Conservation (phyloP, 1,284 basidiomycete species). For the Farysia itapuensis region DNA sequence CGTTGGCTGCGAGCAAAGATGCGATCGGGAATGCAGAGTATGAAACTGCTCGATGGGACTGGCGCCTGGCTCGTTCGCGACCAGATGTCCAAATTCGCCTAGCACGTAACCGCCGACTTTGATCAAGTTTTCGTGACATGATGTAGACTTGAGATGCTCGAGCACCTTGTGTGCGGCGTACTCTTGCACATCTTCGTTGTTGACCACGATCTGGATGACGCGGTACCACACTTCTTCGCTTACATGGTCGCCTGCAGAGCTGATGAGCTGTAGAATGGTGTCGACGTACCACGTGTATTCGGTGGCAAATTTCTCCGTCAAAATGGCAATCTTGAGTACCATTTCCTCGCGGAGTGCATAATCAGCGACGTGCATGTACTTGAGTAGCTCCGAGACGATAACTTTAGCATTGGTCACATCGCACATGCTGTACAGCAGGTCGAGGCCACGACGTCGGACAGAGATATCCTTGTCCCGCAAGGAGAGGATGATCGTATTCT, state of each 20-base stretch:
- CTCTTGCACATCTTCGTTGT: slow-evolving; percentile 85
- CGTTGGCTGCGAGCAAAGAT: slow-evolving; percentile 88
- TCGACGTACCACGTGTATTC: slow-evolving; percentile 64
- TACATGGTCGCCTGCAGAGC: slow-evolving; percentile 94
- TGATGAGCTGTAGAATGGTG: slow-evolving; percentile 80
- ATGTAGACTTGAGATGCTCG: slow-evolving; percentile 80
- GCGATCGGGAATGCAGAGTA: slow-evolving; percentile 88
- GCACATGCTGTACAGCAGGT: slow-evolving; percentile 98
- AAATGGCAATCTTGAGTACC: slow-evolving; percentile 96
- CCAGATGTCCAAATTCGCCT: slow-evolving; percentile 89
- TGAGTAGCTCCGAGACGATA: slow-evolving; percentile 89
- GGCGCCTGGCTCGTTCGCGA: slow-evolving; percentile 90
- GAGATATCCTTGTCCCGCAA: slow-evolving; percentile 96
- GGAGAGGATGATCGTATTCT: slow-evolving; percentile 89
- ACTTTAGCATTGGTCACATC: slow-evolving; percentile 90
- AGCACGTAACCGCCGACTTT: slow-evolving; percentile 97
- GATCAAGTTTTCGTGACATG: slow-evolving; percentile 94
- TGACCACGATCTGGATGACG: slow-evolving; percentile 95
- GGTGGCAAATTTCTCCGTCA: slow-evolving; percentile 95
- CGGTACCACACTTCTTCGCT: slow-evolving; percentile 99
- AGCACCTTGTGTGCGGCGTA: slow-evolving; percentile 95
- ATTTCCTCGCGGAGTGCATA: slow-evolving; percentile 95
- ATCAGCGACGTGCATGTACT: slow-evolving; percentile 90
- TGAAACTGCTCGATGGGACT: slow-evolving; percentile 95
- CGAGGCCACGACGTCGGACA: slow-evolving; percentile 87